A percentile compares a stretch with the other conserved stretches of the same genome.
phyloP scores from a whole-genome alignment of 441 rosid species.

The Arabidopsis lyrata region DNA sequence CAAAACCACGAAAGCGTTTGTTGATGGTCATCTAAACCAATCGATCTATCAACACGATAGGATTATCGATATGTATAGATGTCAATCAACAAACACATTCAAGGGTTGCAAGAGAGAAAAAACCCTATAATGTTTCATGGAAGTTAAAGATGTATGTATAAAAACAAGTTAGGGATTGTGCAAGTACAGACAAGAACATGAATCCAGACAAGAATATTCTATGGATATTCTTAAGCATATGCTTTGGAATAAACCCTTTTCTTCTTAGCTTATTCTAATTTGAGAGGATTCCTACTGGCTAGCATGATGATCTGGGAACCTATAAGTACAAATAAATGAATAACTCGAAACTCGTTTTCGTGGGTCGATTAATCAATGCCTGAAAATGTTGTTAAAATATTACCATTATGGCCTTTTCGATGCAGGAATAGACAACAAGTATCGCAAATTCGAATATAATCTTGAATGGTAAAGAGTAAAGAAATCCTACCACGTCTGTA shows the following conservation, averaged over 20 bases:
- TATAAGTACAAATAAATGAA: not conserved
- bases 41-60: slow-evolving; percentile 16
- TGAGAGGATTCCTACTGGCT: slow-evolving; percentile 22
- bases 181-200: slow-evolving; percentile 38
- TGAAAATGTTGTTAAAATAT: slow-evolving; percentile 23
- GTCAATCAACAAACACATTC: slow-evolving; percentile 47
- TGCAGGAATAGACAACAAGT: slow-evolving; percentile 8
- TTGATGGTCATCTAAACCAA: slow-evolving; percentile 49
- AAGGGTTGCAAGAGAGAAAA: slow-evolving; percentile 35
- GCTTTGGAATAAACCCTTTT: slow-evolving; percentile 46
- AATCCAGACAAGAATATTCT: slow-evolving; percentile 40
- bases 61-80: slow-evolving; percentile 40
- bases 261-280: slow-evolving; percentile 20
- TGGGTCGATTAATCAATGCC: slow-evolving; percentile 17
- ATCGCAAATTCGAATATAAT: not conserved
- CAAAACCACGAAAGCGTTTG: slow-evolving; percentile 46
- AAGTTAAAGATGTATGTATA: slow-evolving; percentile 38
- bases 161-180: slow-evolving; percentile 30
- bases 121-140: not conserved
- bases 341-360: slow-evolving; percentile 14
- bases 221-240: slow-evolving; percentile 42
- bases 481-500: not conserved
- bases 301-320: slow-evolving; percentile 34
- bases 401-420: slow-evolving; percentile 16
- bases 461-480: slow-evolving; percentile 13